These are phyloP conservation scores for Cytospora leucostoma DNA, from an alignment of 2,329 filamentous ascomycete species.

Conservation along the genomic window DNA sequence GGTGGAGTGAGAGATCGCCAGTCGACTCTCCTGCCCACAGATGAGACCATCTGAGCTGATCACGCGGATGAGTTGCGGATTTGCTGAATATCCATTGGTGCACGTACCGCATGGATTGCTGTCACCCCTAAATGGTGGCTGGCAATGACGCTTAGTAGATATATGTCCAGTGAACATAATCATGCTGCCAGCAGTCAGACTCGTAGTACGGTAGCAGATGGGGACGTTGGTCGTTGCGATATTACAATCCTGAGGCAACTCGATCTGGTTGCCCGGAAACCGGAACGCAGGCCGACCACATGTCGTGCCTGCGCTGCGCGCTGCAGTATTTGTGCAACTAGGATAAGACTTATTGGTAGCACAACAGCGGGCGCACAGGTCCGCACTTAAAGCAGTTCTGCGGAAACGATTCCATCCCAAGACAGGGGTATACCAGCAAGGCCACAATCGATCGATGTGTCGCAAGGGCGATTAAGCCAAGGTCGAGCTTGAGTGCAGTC, in stretches of 20 bases:
- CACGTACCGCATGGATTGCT: not conserved
- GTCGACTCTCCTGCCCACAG: slow-evolving; percentile 19
- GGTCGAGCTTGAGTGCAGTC: too few species aligned
- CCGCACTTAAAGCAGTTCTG: not conserved
- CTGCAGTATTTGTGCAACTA: not conserved
- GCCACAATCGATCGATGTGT: not conserved
- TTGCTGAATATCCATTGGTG: slow-evolving; percentile 23
- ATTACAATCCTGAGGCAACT: not conserved
- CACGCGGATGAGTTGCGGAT: slow-evolving; percentile 27
- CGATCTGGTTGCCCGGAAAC: not conserved
- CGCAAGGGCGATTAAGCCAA: not conserved
- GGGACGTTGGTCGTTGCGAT: not conserved
- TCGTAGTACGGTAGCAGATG: not conserved
- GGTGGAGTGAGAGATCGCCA: slow-evolving; percentile 24
- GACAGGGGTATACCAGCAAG: not conserved
- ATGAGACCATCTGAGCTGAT: slow-evolving; percentile 10
- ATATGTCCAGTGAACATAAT: not conserved
- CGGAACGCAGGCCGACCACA: not conserved
- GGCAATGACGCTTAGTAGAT: not conserved
- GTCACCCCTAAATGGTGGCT: not conserved
- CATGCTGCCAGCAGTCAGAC: too few species aligned
- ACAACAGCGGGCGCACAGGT: not conserved
- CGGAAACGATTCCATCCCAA: not conserved
- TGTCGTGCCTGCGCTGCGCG: not conserved
- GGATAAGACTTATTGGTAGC: not conserved